A percentile compares a stretch with the other conserved stretches of the same genome.
Conservation (phyloP, 2,329 filamentous ascomycete species). For the Xylariaceae sp. region DNA sequence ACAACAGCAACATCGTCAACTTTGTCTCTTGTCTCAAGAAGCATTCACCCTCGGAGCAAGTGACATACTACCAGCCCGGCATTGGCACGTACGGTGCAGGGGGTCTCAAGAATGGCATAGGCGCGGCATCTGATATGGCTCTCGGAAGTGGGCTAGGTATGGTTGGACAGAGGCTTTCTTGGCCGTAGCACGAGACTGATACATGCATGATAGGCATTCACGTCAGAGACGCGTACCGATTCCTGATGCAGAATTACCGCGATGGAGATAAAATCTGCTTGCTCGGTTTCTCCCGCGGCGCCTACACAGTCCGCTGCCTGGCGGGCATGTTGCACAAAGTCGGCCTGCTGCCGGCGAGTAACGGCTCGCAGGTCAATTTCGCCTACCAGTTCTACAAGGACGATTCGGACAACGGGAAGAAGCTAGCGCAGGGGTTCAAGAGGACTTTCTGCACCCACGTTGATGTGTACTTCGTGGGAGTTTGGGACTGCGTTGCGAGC, state of each 20-base stretch:
- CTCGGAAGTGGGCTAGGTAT: constrained; percentile 11
- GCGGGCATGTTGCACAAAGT: constrained; percentile 14
- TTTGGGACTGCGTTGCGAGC: constrained; percentile 12
- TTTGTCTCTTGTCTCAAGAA: constrained; percentile 13
- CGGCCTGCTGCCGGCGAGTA: constrained; percentile 9
- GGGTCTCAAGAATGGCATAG: constrained; percentile 13
- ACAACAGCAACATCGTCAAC: constrained; percentile 13
- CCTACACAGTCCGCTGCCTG: constrained; percentile 11
- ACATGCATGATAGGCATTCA: constrained; percentile 7
- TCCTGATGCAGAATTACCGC: constrained; percentile 13
- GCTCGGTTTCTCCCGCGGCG: constrained; percentile 11
- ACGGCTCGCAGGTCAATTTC: constrained; percentile 12
- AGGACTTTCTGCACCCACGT: constrained; percentile 13
- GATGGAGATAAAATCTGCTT: constrained; percentile 14
- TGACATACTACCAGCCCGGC: constrained; percentile 12
- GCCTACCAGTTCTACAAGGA: constrained; percentile 14
- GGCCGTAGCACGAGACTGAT: neutral
- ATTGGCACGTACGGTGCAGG: constrained; percentile 12
- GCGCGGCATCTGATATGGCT: constrained; percentile 10
- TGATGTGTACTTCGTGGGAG: constrained; percentile 10
- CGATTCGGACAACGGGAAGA: constrained; percentile 8
- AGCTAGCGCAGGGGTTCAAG: constrained; percentile 10
- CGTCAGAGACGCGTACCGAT: constrained; percentile 11
- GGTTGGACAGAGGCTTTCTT: neutral
- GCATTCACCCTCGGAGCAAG: constrained; percentile 9